Base-by-base conservation (phyloP, 208 protist species). In the Leishmania mexicana region DNA sequence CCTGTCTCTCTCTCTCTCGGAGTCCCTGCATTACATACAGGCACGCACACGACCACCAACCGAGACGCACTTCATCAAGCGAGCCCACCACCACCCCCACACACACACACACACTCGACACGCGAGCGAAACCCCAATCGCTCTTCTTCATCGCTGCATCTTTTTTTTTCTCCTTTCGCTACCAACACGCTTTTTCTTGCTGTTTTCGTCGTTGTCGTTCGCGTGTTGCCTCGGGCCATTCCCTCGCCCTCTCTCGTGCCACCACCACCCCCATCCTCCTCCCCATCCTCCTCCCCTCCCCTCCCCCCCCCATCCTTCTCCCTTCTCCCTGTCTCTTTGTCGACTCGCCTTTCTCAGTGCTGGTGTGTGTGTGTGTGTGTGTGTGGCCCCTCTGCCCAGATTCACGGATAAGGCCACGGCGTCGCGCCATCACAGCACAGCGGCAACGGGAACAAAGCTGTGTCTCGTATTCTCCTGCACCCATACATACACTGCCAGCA, bases 241-340 rank as follows among this genome's bases (percentile, higher is more conserved):
- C 17, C 4, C 15, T 47, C 53, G 35, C 24, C 53, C 45, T n/a
- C 28, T 54, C 28, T 38, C 21, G 31, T 64, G 17, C 62, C 31
- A 35, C 47, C 24, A 31, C 71, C 74, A 7, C 38, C 40, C 75
- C 31, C 57, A 24, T 64, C 51, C 53, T 78, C 62, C 40, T 82
- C 64, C 42, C 24, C 35, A 28, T 54, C 17, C 38, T 45, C n/a
- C 11, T 47, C 47, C 40, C 47, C 31, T 13, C 45, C 28, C 40
- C 7, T 7, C 31, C 21, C 8, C 31, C 47, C 10, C 35, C 31
- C 53, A 28, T 0, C 24, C 21, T 3, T 57, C 38, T 35, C 53
- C 64, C 49, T 76, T n/a, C 40, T 76, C 49, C 40, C 68, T 78
- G 8, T 81, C 1, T 76, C 35, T 15, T 17, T 78, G 10, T 40